A percentile compares a stretch with the other conserved stretches of the same genome.
These are phyloP conservation scores for Claviceps maximensis DNA, from an alignment of 2,329 filamentous ascomycete genomes.

Conservation along the genomic window DNA sequence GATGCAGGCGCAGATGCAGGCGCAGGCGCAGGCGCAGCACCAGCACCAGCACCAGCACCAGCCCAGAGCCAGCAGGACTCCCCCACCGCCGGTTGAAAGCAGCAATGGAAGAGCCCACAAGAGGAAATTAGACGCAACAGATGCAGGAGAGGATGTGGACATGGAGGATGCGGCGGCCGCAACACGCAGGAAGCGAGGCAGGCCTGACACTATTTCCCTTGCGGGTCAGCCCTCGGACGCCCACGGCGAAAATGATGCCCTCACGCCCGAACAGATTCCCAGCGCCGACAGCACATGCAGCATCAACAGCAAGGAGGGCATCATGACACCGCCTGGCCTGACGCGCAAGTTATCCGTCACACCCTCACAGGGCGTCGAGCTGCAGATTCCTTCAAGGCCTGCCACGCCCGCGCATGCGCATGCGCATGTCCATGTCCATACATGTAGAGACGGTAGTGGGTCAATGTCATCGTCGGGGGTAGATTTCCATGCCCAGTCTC, in stretches of 20 bases:
- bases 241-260: conserved; percentile 6
- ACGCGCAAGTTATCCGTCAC: conserved; percentile 36
- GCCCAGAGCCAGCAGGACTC: conserved; percentile 5
- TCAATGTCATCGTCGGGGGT: conserved; percentile 26
- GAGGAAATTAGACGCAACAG: conserved; percentile 18
- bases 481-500: conserved; percentile 6
- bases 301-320: conserved; percentile 9
- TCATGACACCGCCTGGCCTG: conserved; percentile 14
- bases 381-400: conserved; percentile 50
- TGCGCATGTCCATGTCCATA: too few species aligned
- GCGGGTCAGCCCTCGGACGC: neutral
- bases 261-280: conserved; percentile 8
- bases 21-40: conserved; percentile 10
- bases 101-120: conserved; percentile 14
- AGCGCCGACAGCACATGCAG: conserved; percentile 10
- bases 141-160: conserved; percentile 21
- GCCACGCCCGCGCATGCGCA: conserved; percentile 37
- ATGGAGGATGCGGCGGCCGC: conserved; percentile 17
- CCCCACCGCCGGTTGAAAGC: conserved; percentile 5
- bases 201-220: conserved; percentile 18
- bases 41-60: conserved; percentile 9
- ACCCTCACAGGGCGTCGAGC: conserved; percentile 42
- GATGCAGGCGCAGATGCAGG: neutral
- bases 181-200: conserved; percentile 35
- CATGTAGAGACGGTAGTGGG: conserved; percentile 24